Percentiles rank a stretch among this genome's conserved stretches.
phyloP scores from a whole-genome alignment of 352 stramenopile genomes.

The Elongisporangium anandrum region DNA sequence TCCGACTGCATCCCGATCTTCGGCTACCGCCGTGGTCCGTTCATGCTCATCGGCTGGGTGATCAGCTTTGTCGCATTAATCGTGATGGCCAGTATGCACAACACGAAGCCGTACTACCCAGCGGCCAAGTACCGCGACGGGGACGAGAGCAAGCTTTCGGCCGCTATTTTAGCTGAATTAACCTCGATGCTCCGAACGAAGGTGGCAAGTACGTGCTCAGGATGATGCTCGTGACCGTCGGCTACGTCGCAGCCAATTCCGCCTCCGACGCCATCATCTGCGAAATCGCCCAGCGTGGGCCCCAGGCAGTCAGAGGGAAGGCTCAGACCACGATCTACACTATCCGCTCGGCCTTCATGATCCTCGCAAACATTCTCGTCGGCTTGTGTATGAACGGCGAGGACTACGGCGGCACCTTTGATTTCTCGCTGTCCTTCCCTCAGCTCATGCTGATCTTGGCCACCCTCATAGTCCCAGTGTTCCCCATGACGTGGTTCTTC shows the following conservation, averaged over 20 bases:
- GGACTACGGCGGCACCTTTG: conserved; percentile 18
- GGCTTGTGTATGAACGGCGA: conserved; percentile 16
- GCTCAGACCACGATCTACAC: conserved; percentile 26
- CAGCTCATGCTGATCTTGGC: conserved; percentile 10
- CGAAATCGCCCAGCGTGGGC: conserved; percentile 33
- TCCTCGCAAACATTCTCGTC: conserved; percentile 14
- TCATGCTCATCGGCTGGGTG: conserved; percentile 49
- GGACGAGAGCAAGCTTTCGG: conserved; percentile 17
- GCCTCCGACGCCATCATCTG: conserved; percentile 50
- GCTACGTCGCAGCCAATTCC: conserved; percentile 44
- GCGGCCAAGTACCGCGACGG: conserved; percentile 6
- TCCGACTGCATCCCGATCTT: conserved; percentile 38
- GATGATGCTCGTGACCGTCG: conserved; percentile 46
- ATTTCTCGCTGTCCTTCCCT: conserved; percentile 12
- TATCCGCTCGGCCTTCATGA: conserved; percentile 14
- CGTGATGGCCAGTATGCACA: conserved; percentile 35
- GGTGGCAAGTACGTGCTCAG: conserved; percentile 46
- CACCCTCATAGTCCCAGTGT: conserved; percentile 10
- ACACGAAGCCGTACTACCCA: conserved; percentile 49
- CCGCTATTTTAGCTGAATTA: conserved; percentile 18
- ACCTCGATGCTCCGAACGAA: conserved; percentile 23
- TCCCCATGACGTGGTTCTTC: conserved; percentile 25
- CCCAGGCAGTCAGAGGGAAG: conserved; percentile 15
- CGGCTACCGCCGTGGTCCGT: conserved; percentile 53
- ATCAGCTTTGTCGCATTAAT: conserved; percentile 38